Base-by-base conservation (phyloP, 2,329 filamentous ascomycete species). In the Fusarium haematococcum region DNA sequence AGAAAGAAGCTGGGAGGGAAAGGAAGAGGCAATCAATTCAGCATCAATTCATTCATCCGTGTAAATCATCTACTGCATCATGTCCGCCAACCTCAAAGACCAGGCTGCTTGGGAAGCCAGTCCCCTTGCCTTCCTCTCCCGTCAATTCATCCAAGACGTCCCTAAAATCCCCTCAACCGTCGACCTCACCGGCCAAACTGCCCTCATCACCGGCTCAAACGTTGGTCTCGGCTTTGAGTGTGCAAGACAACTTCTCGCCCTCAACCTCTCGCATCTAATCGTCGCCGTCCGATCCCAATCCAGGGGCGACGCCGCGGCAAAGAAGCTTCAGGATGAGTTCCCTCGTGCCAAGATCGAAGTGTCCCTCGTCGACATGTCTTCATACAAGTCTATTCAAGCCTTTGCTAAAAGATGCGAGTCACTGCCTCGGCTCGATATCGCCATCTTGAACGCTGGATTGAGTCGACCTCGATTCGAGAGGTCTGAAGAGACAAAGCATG, bases 181-280 rank as follows among this genome's bases (percentile, higher is more conserved):
- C 33, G 60, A 78, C 52, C 77, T 86, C 52, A 74, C 80, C 5
- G 81, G 83, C 1, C 79, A 86, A 74, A 81, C 82, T 3, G 85
- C 85, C 37, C 84, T 89, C 45, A 79, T 90, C 7, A 89, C 87
- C 0, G 88, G 88, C 4, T 80, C 84, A 32, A 89, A 88, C 67
- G 78, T 77, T 1, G 88, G 88, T 0, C 79, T 90, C 0, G 88
- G 88, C 0, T 81, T 86, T 25, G 86, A 88, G 73, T 79, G 83
- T 2, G 80, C 83, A 9, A 78, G 79, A 0, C 86, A 88, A 61
- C 81, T 89, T 39, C 81, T 86, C 1, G 70, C 75, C 2, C 79
- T 85, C 6, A 76, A 80, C 0, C 76, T 88, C 11, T 83, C 83
- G 1, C 83, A 82, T 43, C 74, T 90, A 10, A 84, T 90, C 67